Conservation (phyloP, 2,329 filamentous ascomycete genomes). For the Boeremia lycopersici region DNA sequence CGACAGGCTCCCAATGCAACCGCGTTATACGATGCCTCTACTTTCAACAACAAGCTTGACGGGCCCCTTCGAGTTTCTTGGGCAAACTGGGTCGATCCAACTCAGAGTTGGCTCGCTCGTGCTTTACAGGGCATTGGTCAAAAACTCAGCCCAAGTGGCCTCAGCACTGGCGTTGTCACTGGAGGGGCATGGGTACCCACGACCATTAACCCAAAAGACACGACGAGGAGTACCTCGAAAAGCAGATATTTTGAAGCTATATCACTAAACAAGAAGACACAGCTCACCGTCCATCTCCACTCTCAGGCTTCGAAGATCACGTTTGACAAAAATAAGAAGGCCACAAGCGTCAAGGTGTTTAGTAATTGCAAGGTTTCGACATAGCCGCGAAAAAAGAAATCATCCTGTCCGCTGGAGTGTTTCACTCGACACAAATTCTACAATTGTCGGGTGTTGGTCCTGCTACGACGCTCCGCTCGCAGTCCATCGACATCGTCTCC, state of each 20-base stretch:
- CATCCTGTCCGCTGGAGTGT: constrained; percentile 50
- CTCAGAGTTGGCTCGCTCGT: constrained; percentile 30
- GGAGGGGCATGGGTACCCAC: constrained; percentile 30
- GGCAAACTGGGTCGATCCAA: constrained; percentile 35
- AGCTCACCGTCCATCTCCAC: constrained; percentile 17
- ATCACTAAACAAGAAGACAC: constrained; percentile 3
- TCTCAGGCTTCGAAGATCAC: constrained; percentile 24
- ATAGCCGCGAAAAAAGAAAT: constrained; percentile 46
- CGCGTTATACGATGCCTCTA: constrained; percentile 22
- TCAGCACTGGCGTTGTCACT: constrained; percentile 31
- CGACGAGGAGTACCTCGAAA: constrained; percentile 30
- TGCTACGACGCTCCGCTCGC: constrained; percentile 11
- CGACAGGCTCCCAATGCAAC: constrained; percentile 28
- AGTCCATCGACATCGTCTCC: constrained; percentile 27
- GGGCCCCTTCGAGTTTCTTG: constrained; percentile 35
- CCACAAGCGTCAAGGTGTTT: constrained; percentile 41
- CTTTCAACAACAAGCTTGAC: constrained; percentile 19
- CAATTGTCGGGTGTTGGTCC: constrained; percentile 50
- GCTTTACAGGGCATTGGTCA: constrained; percentile 31
- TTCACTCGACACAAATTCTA: constrained; percentile 49
- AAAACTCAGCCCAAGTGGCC: constrained; percentile 19
- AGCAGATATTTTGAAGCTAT: constrained; percentile 24
- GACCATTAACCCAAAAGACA: constrained; percentile 38
- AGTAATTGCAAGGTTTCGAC: constrained; percentile 16
- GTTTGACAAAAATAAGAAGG: constrained; percentile 22